These are phyloP conservation scores for Pseudogymnoascus sp. DNA, from an alignment of 2,329 filamentous ascomycete species.

Conservation along the genomic window DNA sequence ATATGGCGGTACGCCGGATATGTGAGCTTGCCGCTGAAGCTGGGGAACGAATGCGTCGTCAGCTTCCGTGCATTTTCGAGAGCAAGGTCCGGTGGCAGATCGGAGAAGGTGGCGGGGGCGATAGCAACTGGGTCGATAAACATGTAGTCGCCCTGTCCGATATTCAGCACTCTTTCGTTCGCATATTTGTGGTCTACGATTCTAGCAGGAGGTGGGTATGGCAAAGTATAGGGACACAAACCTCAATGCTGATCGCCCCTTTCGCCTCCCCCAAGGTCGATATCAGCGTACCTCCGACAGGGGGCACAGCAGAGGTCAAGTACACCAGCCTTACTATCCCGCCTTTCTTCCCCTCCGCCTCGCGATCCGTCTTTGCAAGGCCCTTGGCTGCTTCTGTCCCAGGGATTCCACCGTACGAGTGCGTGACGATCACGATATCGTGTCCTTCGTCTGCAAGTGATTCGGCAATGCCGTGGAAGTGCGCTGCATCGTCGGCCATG, in stretches of 20 bases:
- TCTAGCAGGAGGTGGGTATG: neutral
- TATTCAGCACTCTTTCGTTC: neutral
- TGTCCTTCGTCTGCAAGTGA: constrained; percentile 30
- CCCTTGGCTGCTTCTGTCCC: constrained; percentile 29
- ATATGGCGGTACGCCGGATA: constrained; percentile 1
- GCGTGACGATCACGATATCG: constrained; percentile 32
- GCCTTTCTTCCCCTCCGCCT: constrained; percentile 29
- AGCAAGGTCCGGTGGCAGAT: neutral
- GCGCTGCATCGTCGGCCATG: constrained; percentile 30
- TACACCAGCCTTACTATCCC: constrained; percentile 23
- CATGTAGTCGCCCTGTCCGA: neutral
- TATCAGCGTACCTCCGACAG: constrained; percentile 11
- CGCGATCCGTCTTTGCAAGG: constrained; percentile 28
- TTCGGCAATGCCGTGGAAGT: constrained; percentile 27
- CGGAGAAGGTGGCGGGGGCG: neutral
- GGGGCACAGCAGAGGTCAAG: constrained; percentile 15
- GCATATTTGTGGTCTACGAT: neutral
- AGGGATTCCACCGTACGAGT: constrained; percentile 34
- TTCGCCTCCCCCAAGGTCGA: neutral
- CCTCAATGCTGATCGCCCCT: neutral
- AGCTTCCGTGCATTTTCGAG: neutral
- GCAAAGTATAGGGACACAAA: neutral
- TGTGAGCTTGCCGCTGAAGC: neutral
- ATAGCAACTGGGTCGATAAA: neutral
- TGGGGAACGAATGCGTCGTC: neutral